Evolutionary conservation across 2,329 filamentous ascomycete species (phyloP), one percentile per base, ranked within the genome.

Genomic region (Xylaria sp.): DNA sequence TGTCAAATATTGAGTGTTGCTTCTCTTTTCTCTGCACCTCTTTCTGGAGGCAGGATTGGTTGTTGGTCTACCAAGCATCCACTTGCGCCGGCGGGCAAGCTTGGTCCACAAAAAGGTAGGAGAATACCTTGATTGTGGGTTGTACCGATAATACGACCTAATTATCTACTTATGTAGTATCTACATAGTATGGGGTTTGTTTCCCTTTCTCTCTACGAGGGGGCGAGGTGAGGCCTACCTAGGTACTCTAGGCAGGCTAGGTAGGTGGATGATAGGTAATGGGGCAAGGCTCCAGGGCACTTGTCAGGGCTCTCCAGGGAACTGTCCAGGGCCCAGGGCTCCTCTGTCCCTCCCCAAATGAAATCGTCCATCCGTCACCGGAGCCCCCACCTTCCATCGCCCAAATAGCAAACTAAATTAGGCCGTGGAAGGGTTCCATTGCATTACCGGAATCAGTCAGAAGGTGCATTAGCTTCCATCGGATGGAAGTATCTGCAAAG

Each of bases 401-500:
- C 44, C 40, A 51, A 62, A 50, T 29, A 5, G 9, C 57, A 23
- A n/a, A n/a, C 57, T 53, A 53, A 32, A 37, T 48, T 27, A 27
- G 48, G 42, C 60, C 55, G 27, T 64, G 50, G 55, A 37, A 42
- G 27, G 42, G 66, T 66, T 65, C 69, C 69, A 67, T 67, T 69
- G 63, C 63, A 71, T 66, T 71, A 55, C 66, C 69, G 63, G 69
- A 69, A 66, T 61, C 48, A 71, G 66, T 62, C 40, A 69, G 51
- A 59, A 55, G 42, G 48, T 53, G 62, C 66, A 62, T 62, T 54
- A 50, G 51, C 62, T 47, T 69, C 60, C 53, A 61, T 21, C 2
- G 8, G 37, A 9, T 5, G 2, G 42, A 70, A 50, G 75, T 76
- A 76, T 44, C 63, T 50, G 2, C 9, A 75, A 75, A 63, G 73